Base-by-base conservation (phyloP, 2,329 filamentous ascomycete genomes). In the Epichloe coenophiala region DNA sequence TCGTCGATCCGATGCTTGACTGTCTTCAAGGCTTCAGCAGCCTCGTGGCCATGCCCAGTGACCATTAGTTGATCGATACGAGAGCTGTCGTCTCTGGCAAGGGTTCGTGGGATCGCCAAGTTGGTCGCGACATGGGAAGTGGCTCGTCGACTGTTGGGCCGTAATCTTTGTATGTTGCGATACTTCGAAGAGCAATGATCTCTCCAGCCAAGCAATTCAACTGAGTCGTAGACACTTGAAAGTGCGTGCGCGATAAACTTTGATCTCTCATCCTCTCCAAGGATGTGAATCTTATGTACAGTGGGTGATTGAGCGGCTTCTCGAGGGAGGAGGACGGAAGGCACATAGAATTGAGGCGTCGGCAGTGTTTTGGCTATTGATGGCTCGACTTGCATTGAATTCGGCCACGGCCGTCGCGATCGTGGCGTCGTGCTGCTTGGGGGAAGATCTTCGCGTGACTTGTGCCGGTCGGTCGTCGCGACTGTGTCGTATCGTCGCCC, bases 31-130 rank as follows among this genome's bases (percentile, higher is more conserved):
- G 82, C 80, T 37, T 72, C 63, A 11, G 76, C 69, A 1, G 66
- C 64, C 21, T 83, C 75, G 60, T 83, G 82, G 0, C 63, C 67
- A 4, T 58, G 57, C 23, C 79, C 80, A 2, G 83, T 80, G 19
- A 93, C 73, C 42, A 94, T 78, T 43, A 93, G 71, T 57, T 84
- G 81, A 57, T 83, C 75, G 50, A 94, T 93, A 19, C 71, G 74
- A 23, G 73, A 71, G 17, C 70, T 59, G 48, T 73, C 61, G 35
- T 60, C 50, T 31, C 57, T 45, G 37, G 55, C 51, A 3, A 53
- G 31, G 15, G 53, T 50, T 17, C 51, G 45, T 2, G 42, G 46
- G 0, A 58, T 47, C 2, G 57, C 60, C 6, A 50, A 53, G 17
- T 61, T 59, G 45, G 51, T 53, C 45, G 63, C 60, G 8, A 58